Evolutionary conservation across 1,284 basidiomycete genomes (phyloP).

Genomic region (Ceratobasidium sp.): DNA sequence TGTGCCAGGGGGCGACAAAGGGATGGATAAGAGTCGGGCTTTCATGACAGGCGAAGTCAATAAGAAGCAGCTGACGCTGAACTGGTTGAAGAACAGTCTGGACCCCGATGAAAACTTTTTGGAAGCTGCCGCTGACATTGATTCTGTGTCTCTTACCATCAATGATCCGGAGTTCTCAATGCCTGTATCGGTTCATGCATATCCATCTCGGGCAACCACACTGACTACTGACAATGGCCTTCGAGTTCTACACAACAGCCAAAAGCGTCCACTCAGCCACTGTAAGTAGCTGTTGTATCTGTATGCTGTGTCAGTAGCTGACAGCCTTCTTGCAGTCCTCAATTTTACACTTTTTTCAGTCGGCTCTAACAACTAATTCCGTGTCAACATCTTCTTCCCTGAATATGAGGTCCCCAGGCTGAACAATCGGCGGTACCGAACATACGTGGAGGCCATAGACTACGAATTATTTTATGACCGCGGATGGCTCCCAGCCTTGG

Average conservation of each 20-base stretch:
- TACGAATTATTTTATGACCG: not conserved
- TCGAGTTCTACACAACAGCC: not conserved
- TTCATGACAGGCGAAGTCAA: no score
- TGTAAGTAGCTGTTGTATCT: not conserved
- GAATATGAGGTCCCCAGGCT: not conserved
- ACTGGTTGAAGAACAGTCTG: not conserved
- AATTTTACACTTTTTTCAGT: not conserved
- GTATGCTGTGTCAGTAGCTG: not conserved
- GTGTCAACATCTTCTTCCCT: not conserved
- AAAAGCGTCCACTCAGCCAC: not conserved
- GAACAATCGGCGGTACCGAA: not conserved
- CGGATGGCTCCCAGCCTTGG: not conserved
- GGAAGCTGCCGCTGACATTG: not conserved
- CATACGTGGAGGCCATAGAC: not conserved
- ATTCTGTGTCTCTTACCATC: slow-evolving; percentile 5
- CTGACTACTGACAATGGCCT: not conserved
- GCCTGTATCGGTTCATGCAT: not conserved
- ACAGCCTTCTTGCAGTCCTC: not conserved
- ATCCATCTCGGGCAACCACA: slow-evolving; percentile 1
- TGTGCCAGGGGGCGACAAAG: no score
- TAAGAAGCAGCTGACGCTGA: not conserved
- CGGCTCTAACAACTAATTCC: not conserved
- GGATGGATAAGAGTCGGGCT: no score
- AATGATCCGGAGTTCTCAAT: not conserved
- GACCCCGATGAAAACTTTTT: not conserved